Conservation (phyloP, 1,284 basidiomycete species). For the Puccinia horiana region DNA sequence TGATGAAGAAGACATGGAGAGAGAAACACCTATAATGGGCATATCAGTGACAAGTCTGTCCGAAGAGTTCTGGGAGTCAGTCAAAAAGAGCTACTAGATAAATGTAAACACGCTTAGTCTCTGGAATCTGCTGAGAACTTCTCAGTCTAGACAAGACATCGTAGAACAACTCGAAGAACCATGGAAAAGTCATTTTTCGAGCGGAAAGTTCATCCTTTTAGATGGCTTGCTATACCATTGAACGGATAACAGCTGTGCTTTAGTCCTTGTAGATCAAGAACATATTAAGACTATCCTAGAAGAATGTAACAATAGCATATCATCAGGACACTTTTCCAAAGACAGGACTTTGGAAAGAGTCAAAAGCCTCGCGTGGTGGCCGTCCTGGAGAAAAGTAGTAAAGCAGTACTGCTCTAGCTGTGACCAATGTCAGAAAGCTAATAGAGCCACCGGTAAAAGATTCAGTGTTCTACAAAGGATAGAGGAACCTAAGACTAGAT, state of each 20-base stretch:
- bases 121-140: too few relatives aligned
- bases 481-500: background rate
- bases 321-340: background rate
- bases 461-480: background rate
- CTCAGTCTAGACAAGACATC: too few relatives aligned
- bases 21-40: too few relatives aligned
- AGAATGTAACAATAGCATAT: background rate
- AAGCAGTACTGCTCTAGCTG: background rate
- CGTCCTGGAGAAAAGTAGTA: background rate
- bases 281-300: background rate
- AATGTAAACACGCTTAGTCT: too few relatives aligned
- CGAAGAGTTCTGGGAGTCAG: too few relatives aligned
- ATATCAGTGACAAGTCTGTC: too few relatives aligned
- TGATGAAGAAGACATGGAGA: too few relatives aligned
- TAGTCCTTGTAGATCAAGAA: background rate
- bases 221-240: background rate
- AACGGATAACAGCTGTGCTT: background rate
- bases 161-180: too few relatives aligned
- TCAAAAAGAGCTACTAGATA: too few relatives aligned
- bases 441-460: background rate
- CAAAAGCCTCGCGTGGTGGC: background rate
- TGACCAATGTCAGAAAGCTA: constrained; percentile 3
- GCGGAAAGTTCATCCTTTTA: background rate
- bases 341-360: background rate
- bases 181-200: too few relatives aligned